A percentile compares a stretch with the other conserved stretches of the same genome.
phyloP scores from a whole-genome alignment of 2,329 filamentous ascomycete genomes.

The Pyrenophora teres region DNA sequence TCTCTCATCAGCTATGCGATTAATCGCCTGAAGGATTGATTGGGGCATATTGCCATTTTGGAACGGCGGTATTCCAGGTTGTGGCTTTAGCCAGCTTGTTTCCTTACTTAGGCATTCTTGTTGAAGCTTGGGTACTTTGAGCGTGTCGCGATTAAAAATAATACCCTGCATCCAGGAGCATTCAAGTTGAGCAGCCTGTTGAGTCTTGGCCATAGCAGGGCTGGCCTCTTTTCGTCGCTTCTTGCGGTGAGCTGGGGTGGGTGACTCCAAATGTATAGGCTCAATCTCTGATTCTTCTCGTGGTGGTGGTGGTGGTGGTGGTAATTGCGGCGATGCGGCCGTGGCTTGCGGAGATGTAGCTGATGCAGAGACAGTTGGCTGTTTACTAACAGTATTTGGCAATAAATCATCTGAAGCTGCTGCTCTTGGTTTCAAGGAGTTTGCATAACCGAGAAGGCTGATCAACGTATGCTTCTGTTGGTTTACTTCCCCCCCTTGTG shows the following conservation, averaged over 20 bases:
- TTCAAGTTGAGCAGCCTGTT: background rate
- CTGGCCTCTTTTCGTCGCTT: background rate
- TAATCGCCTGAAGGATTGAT: slow-evolving; percentile 31
- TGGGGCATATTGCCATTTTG: slow-evolving; percentile 49
- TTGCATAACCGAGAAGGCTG: background rate
- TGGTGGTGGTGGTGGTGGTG: background rate
- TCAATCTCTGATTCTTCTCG: background rate
- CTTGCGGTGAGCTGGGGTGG: background rate
- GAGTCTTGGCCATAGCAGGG: background rate
- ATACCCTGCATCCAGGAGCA: slow-evolving; percentile 34
- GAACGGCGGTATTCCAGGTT: slow-evolving; percentile 39
- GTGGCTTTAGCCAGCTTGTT: slow-evolving; percentile 44
- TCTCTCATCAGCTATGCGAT: slow-evolving; percentile 24
- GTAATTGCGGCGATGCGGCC: background rate
- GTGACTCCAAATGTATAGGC: background rate
- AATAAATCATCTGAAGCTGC: background rate
- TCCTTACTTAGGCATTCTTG: slow-evolving; percentile 53
- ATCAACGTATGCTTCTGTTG: background rate
- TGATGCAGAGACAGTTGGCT: background rate
- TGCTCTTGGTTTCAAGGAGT: background rate
- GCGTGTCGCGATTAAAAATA: slow-evolving; percentile 24
- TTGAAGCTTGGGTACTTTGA: slow-evolving; percentile 55
- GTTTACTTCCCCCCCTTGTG: slow-evolving; percentile 17
- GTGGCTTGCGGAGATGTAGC: background rate
- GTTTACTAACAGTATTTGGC: background rate